These are phyloP conservation scores for Elongisporangium undulatum DNA, from an alignment of 352 stramenopile genomes.

Conservation along the genomic window DNA sequence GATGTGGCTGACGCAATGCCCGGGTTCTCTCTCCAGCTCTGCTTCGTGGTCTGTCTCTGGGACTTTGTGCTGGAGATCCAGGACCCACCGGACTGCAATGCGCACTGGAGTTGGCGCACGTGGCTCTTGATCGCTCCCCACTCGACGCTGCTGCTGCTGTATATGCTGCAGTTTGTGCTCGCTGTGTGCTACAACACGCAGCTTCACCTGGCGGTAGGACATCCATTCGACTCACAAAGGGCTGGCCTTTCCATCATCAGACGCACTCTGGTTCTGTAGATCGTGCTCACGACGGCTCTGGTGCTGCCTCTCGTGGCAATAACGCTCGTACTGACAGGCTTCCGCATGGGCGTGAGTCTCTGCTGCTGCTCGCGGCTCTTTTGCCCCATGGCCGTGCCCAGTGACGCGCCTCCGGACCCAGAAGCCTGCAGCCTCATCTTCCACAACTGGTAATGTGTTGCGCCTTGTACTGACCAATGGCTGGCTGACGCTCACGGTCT, in stretches of 20 bases:
- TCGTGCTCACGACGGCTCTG: background rate
- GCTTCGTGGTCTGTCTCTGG: background rate
- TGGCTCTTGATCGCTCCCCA: background rate
- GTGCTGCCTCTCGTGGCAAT: background rate
- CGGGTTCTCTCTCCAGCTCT: background rate
- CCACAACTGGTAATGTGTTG: conserved; percentile 25
- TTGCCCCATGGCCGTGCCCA: conserved; percentile 16
- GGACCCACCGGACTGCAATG: background rate
- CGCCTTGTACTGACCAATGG: background rate
- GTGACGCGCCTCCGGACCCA: conserved; percentile 10
- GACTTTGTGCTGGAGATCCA: background rate
- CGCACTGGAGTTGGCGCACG: background rate
- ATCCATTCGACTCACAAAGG: background rate
- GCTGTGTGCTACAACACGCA: background rate
- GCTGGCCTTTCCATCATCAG: background rate
- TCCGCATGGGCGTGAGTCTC: conserved; percentile 21
- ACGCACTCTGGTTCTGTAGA: background rate
- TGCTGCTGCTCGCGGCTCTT: conserved; percentile 31
- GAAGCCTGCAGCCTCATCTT: conserved; percentile 23
- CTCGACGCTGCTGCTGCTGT: background rate
- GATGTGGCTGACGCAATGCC: background rate
- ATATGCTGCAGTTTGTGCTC: background rate
- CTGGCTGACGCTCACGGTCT: background rate
- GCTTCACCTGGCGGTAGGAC: background rate
- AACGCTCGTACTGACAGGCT: conserved; percentile 2